phyloP scores from a whole-genome alignment of 805 yeast species.

The Yarrowia divulgata region DNA sequence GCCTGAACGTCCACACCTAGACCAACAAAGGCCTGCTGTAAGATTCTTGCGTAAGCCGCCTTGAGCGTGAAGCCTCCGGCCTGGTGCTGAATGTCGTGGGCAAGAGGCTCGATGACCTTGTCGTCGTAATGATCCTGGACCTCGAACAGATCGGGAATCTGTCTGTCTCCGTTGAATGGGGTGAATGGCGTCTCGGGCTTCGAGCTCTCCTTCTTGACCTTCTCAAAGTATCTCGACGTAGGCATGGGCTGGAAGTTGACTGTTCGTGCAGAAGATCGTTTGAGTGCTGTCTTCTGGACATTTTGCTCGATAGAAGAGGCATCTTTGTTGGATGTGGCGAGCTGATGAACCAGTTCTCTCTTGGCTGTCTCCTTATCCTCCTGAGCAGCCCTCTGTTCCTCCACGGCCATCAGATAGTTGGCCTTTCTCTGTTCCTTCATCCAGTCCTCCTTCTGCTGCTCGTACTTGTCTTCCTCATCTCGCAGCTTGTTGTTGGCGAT shows the following conservation, averaged over 20 bases:
- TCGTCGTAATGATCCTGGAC: conserved; percentile 62
- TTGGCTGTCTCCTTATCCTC: conserved; percentile 57
- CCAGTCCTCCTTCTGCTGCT: conserved; percentile 67
- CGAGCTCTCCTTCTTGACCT: conserved; percentile 55
- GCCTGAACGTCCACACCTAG: conserved; percentile 78
- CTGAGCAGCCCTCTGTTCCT: conserved; percentile 57
- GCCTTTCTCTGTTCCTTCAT: conserved; percentile 63
- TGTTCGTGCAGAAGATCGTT: conserved; percentile 70
- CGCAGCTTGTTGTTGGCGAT: conserved; percentile 75
- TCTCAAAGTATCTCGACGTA: conserved; percentile 47
- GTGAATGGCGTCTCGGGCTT: conserved; percentile 72
- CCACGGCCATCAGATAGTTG: conserved; percentile 62
- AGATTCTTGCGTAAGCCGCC: conserved; percentile 72
- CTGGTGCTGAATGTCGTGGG: conserved; percentile 66
- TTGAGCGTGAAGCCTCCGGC: conserved; percentile 88
- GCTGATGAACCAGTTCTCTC: conserved; percentile 62
- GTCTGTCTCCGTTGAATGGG: conserved; percentile 91
- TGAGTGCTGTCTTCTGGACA: conserved; percentile 61
- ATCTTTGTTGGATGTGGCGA: conserved; percentile 56
- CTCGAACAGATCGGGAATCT: conserved; percentile 59
- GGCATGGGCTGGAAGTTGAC: conserved; percentile 43
- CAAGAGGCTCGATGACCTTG: conserved; percentile 64
- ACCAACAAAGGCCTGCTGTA: conserved; percentile 90
- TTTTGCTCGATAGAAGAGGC: conserved; percentile 61
- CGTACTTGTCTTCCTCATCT: conserved; percentile 71